Base-by-base conservation (phyloP, 352 stramenopile genomes). In the Phytophthora macrochlamydospora region DNA sequence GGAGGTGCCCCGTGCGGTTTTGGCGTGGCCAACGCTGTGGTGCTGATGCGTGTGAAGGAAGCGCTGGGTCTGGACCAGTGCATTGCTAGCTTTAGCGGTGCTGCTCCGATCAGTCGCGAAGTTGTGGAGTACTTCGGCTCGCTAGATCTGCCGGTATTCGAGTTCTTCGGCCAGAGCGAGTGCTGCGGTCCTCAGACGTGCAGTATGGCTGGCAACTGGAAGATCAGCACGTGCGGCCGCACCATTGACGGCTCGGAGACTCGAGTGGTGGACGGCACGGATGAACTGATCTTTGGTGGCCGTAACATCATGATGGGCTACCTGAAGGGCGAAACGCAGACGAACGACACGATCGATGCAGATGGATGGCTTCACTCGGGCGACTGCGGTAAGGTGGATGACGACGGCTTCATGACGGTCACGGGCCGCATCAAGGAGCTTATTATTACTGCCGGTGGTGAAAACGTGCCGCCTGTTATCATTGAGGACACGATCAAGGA, bases 341-440 rank as follows among this genome's bases (percentile, higher is more conserved):
- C 88, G 8, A 93, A 92, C 52, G 87, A 93, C 0, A 91, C 94
- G 52, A 96, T 99, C 53, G 94, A 99, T 64, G 74, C 67, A 1
- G 87, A 98, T 2, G 96, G 96, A 11, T 99, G 87, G 87, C 73
- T 98, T 31, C 92, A 98, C 77, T 97, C 91, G 18, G 96, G 96
- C 28, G 96, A 99, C 68, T 95, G 93, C 42, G 96, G 89, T 24
- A 87, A 92, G 56, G 85, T 97, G 18, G 94, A 98, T 58, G 78
- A 91, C 30, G 76, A 94, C 40, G 91, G 94, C n/a, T 98, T 99
- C 71, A 89, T 98, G 80, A 82, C 71, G 45, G 98, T 99, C 59
- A 99, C 96, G 13, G 96, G 96, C 18, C 92, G 96, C 58, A 98
- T 98, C 78, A 99, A 99, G 75, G 96, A 99, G 73, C 67, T 98